Evolutionary conservation across 306 rosid species (phyloP).

Genomic region (Lupinus albus): DNA sequence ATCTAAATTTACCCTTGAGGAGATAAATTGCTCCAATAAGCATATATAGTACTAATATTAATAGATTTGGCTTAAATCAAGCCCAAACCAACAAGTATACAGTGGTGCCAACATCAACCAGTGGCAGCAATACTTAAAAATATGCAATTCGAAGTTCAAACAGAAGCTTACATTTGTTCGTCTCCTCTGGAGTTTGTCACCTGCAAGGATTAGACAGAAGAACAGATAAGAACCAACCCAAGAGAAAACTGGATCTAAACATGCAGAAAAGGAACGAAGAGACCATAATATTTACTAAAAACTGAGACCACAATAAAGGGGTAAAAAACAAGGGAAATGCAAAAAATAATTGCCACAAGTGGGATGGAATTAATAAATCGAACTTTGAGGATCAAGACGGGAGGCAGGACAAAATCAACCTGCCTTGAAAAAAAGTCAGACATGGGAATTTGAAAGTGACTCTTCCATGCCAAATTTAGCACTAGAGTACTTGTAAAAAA

Average conservation of each 20-base stretch:
- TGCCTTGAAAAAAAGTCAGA: slow-evolving; percentile 2
- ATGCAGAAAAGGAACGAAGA: slow-evolving; percentile 19
- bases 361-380: slow-evolving; percentile 24
- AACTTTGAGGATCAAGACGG: slow-evolving; percentile 9
- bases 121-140: slow-evolving; percentile 14
- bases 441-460: background rate
- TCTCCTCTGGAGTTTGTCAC: slow-evolving; percentile 52
- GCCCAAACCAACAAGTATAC: slow-evolving; percentile 15
- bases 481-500: slow-evolving; percentile 18
- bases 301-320: slow-evolving; percentile 10
- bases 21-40: background rate
- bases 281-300: background rate
- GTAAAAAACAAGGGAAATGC: background rate
- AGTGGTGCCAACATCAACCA: slow-evolving; percentile 15
- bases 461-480: slow-evolving; percentile 27
- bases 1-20: slow-evolving; percentile 10
- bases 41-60: slow-evolving; percentile 15
- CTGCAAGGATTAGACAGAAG: slow-evolving; percentile 52
- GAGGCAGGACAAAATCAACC: background rate
- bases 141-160: slow-evolving; percentile 33
- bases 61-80: slow-evolving; percentile 18
- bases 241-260: background rate
- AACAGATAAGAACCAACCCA: slow-evolving; percentile 40
- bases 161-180: slow-evolving; percentile 62
- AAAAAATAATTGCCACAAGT: slow-evolving; percentile 6